A percentile compares a stretch with the other conserved stretches of the same genome.
Evolutionary conservation across 768 basidiomycete genomes (phyloP).

Genomic region (Lenzites betulinus): DNA sequence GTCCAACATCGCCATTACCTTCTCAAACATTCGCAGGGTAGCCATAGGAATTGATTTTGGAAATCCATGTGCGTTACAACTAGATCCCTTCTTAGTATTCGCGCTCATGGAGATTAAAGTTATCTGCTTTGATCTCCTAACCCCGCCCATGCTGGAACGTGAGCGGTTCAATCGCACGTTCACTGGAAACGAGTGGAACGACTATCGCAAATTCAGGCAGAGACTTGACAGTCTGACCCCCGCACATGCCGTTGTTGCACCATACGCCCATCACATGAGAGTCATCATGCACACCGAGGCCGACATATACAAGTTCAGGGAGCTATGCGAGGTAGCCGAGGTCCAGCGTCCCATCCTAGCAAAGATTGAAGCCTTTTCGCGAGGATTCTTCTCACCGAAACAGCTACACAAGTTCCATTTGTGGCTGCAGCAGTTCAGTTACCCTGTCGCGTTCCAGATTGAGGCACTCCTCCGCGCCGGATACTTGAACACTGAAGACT

Average conservation of each 20-base stretch:
- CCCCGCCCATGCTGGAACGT: slow-evolving; percentile 64
- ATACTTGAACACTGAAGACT: slow-evolving; percentile 59
- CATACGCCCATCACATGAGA: slow-evolving; percentile 73
- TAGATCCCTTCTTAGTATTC: neutral
- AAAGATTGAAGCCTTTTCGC: slow-evolving; percentile 50
- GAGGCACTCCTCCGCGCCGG: slow-evolving; percentile 68
- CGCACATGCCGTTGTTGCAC: slow-evolving; percentile 60
- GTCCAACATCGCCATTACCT: slow-evolving; percentile 52
- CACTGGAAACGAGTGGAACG: slow-evolving; percentile 41
- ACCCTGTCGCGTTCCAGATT: slow-evolving; percentile 76
- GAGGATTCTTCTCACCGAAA: slow-evolving; percentile 52
- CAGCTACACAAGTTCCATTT: slow-evolving; percentile 47
- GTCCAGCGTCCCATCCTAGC: slow-evolving; percentile 31
- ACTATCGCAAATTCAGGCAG: slow-evolving; percentile 52
- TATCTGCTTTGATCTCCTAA: slow-evolving; percentile 66
- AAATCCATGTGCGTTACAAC: slow-evolving; percentile 57
- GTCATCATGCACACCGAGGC: slow-evolving; percentile 55
- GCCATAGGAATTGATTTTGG: slow-evolving; percentile 61
- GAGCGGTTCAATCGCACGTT: slow-evolving; percentile 57
- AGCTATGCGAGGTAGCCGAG: slow-evolving; percentile 56
- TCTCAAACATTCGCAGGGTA: slow-evolving; percentile 60
- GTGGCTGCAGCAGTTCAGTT: slow-evolving; percentile 51
- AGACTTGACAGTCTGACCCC: slow-evolving; percentile 60
- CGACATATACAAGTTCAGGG: slow-evolving; percentile 53
- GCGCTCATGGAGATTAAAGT: slow-evolving; percentile 38